A percentile compares a stretch with the other conserved stretches of the same genome.
phyloP scores from a whole-genome alignment of 495 filamentous ascomycete genomes.

The Letharia columbiana region DNA sequence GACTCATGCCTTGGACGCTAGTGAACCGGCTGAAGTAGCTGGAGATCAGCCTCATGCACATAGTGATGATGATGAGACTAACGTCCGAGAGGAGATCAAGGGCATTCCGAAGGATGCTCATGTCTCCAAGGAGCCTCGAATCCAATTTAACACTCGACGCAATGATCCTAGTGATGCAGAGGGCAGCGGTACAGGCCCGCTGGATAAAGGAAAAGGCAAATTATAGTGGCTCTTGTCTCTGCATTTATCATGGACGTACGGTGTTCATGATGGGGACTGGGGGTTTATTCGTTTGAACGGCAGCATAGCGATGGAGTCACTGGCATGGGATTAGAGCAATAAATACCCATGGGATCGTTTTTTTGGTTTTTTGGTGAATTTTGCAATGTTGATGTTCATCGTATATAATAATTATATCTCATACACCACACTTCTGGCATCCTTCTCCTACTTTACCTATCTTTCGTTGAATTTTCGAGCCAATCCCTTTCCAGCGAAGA shows the following conservation, averaged over 20 bases:
- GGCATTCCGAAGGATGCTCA: slow-evolving; percentile 42
- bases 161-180: slow-evolving; percentile 7
- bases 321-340: not conserved
- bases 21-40: slow-evolving; percentile 9
- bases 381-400: too few relatives aligned
- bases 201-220: slow-evolving; percentile 25
- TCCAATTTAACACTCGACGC: slow-evolving; percentile 12
- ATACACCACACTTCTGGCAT: not conserved
- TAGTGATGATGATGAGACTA: slow-evolving; percentile 16
- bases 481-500: not conserved
- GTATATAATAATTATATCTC: not conserved
- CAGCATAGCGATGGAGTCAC: slow-evolving; percentile 1
- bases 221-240: slow-evolving; percentile 1
- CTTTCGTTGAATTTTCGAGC: not conserved
- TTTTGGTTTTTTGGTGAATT: not conserved
- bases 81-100: slow-evolving; percentile 33
- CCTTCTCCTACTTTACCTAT: not conserved
- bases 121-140: slow-evolving; percentile 25
- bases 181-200: slow-evolving; percentile 4
- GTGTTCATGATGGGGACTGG: not conserved
- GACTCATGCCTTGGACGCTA: slow-evolving; percentile 17
- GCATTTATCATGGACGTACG: not conserved
- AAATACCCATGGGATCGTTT: not conserved
- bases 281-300: not conserved
- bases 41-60: slow-evolving; percentile 12